Conservation (phyloP, 2,329 filamentous ascomycete genomes). For the Botrytis deweyae region DNA sequence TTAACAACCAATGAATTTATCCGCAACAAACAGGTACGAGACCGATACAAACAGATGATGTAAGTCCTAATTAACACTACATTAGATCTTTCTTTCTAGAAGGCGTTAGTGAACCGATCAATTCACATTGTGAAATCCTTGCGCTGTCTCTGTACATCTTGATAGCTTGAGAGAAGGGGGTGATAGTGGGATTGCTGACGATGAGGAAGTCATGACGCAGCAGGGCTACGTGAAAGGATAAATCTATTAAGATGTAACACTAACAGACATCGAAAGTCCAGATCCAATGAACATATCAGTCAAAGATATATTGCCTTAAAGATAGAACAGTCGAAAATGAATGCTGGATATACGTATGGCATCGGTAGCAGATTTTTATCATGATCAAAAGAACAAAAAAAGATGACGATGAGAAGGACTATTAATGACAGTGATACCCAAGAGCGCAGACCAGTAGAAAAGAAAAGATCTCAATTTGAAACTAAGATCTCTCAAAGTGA, state of each 20-base stretch:
- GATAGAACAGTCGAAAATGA: neutral
- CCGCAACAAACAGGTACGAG: no score
- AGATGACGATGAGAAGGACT: neutral
- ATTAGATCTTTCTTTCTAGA: no score
- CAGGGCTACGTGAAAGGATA: neutral
- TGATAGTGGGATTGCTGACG: neutral
- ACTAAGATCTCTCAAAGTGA: neutral
- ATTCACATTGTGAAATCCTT: no score
- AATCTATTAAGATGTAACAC: neutral
- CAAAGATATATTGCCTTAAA: neutral
- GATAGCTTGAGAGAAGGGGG: no score
- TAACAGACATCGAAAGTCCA: neutral
- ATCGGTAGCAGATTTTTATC: neutral
- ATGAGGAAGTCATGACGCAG: neutral
- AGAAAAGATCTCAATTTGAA: neutral
- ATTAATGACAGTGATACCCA: neutral
- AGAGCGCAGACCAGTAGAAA: neutral
- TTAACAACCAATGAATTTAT: no score
- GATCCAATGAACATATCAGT: neutral
- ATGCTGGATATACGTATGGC: neutral
- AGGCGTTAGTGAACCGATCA: accelerated
- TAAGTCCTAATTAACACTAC: no score
- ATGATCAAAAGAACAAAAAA: neutral
- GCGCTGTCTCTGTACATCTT: no score
- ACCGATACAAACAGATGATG: no score